Evolutionary conservation across 805 yeast species (phyloP).

Genomic region (Metschnikowia aberdeeniae): DNA sequence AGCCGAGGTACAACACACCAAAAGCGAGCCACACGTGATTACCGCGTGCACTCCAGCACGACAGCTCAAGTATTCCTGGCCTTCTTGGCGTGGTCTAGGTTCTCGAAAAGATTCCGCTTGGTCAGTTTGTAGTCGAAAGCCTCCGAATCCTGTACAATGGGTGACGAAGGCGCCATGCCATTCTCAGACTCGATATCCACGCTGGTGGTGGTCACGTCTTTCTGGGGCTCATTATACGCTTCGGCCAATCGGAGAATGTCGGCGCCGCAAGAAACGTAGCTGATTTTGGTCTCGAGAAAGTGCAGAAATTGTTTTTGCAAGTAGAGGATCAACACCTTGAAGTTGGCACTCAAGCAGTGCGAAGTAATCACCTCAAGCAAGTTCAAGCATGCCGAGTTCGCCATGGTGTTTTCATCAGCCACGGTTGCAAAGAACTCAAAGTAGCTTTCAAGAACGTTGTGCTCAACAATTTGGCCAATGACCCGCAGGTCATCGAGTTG

Average conservation of each 20-base stretch:
- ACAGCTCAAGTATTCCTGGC: background rate
- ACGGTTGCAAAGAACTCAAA: constrained; percentile 48
- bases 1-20: constrained; percentile 8
- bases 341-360: constrained; percentile 25
- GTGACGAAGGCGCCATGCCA: constrained; percentile 23
- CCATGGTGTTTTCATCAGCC: constrained; percentile 52
- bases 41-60: too few species aligned
- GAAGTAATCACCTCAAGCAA: constrained; percentile 46
- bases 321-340: constrained; percentile 26
- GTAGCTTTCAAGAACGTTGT: constrained; percentile 48
- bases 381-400: constrained; percentile 74
- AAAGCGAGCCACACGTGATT: too few species aligned
- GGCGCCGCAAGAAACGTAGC: constrained; percentile 26
- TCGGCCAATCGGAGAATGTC: constrained; percentile 13
- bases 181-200: constrained; percentile 18
- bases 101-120: constrained; percentile 2
- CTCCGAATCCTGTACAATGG: constrained; percentile 20
- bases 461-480: constrained; percentile 51
- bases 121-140: constrained; percentile 4
- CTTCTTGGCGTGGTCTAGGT: constrained; percentile 4
- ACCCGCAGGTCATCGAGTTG: constrained; percentile 60
- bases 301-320: constrained; percentile 29
- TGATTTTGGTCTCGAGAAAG: constrained; percentile 20
- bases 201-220: constrained; percentile 15
- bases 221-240: constrained; percentile 5